Evolutionary conservation across 169 alveolate species (phyloP).

Genomic region (Cryptosporidium ryanae): DNA sequence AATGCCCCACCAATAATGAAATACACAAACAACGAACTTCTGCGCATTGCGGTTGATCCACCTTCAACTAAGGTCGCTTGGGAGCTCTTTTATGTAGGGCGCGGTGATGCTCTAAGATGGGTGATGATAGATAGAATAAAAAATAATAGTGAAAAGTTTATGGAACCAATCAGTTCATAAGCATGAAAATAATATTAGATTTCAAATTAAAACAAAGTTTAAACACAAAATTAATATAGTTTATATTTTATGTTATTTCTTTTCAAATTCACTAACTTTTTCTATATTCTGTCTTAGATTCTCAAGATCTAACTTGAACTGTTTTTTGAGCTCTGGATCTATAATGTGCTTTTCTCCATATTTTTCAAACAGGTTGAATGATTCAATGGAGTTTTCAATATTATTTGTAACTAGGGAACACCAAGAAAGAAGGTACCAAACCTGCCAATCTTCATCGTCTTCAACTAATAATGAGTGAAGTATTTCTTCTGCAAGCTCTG

Average conservation of each 20-base stretch:
- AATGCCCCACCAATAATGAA: slow-evolving; percentile 74
- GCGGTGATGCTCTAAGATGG: slow-evolving; percentile 75
- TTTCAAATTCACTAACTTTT: neutral
- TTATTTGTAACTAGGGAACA: slow-evolving; percentile 41
- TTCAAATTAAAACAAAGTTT: neutral
- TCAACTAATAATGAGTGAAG: slow-evolving; percentile 27
- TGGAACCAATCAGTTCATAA: slow-evolving; percentile 33
- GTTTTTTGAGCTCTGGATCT: slow-evolving; percentile 40
- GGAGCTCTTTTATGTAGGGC: slow-evolving; percentile 66
- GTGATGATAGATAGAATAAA: slow-evolving; percentile 59
- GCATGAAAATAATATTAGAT: neutral
- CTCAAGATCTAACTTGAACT: slow-evolving; percentile 32
- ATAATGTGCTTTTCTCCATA: slow-evolving; percentile 40
- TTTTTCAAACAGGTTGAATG: slow-evolving; percentile 24
- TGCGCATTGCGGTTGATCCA: slow-evolving; percentile 68
- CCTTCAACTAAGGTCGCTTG: slow-evolving; percentile 59
- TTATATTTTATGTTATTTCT: neutral
- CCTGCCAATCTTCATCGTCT: slow-evolving; percentile 75
- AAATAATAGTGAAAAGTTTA: slow-evolving; percentile 12
- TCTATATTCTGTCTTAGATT: slow-evolving; percentile 37
- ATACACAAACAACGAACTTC: slow-evolving; percentile 47
- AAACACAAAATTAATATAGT: neutral
- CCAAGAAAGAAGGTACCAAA: slow-evolving; percentile 69
- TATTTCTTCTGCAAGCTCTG: slow-evolving; percentile 48
- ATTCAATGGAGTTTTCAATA: slow-evolving; percentile 16